Evolutionary conservation across 2,329 filamentous ascomycete species (phyloP).

Genomic region (Phaeophleospora eucalypticola): DNA sequence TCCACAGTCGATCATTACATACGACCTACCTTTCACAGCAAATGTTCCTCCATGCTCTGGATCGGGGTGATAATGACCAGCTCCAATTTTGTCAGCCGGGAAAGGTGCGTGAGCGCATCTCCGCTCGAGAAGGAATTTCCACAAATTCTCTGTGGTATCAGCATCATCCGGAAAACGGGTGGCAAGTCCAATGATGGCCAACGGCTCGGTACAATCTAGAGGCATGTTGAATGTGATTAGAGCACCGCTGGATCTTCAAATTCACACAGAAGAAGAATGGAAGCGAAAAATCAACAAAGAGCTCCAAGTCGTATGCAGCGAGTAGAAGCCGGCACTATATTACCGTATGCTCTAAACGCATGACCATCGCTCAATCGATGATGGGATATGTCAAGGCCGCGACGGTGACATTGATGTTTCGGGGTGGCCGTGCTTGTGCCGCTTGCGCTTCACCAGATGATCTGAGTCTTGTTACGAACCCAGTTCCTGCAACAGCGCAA

Average conservation of each 20-base stretch:
- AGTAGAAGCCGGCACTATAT: no score
- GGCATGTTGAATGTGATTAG: background rate
- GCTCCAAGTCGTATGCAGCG: slow-evolving; percentile 24
- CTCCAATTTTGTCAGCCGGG: background rate
- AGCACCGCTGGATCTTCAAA: no score
- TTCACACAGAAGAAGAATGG: slow-evolving; percentile 26
- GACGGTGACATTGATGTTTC: no score
- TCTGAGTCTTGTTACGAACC: no score
- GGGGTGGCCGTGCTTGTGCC: no score
- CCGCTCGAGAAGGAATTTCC: background rate
- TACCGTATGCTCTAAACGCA: no score
- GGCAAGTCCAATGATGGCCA: background rate
- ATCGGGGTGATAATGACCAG: background rate
- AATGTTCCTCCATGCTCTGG: background rate
- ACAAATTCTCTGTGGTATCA: background rate
- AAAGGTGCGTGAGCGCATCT: background rate
- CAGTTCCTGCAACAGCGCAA: no score
- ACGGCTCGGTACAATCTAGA: background rate
- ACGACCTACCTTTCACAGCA: background rate
- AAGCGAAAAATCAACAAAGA: slow-evolving; percentile 21
- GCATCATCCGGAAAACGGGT: slow-evolving; percentile 1
- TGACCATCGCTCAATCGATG: no score
- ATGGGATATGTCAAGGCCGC: no score
- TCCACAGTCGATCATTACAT: no score
- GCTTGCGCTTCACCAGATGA: no score